phyloP scores from a whole-genome alignment of 2,329 filamentous ascomycete genomes.

The Juglanconis juglandina region DNA sequence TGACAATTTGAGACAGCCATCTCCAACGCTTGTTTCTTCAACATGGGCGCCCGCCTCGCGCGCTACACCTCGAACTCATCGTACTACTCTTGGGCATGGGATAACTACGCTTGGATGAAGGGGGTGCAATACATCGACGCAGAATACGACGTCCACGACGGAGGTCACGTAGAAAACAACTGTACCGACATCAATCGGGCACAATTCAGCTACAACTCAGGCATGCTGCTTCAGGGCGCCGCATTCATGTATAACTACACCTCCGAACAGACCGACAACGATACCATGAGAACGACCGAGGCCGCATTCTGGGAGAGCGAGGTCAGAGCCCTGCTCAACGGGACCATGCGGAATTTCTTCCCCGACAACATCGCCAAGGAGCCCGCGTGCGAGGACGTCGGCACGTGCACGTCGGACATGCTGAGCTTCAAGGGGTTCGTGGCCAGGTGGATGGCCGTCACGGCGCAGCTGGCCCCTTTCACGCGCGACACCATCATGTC shows the following conservation, averaged over 20 bases:
- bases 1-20: slow-evolving; percentile 24
- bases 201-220: slow-evolving; percentile 56
- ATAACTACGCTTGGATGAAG: slow-evolving; percentile 55
- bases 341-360: slow-evolving; percentile 44
- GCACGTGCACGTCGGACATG: slow-evolving; percentile 56
- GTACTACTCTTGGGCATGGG: slow-evolving; percentile 53
- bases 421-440: slow-evolving; percentile 56
- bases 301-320: slow-evolving; percentile 40
- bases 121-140: slow-evolving; percentile 48
- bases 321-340: slow-evolving; percentile 43
- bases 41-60: slow-evolving; percentile 55
- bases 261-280: slow-evolving; percentile 32
- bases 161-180: slow-evolving; percentile 45
- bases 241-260: slow-evolving; percentile 57
- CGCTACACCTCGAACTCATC: slow-evolving; percentile 56
- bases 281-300: background rate
- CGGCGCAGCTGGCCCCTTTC: slow-evolving; percentile 48
- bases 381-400: slow-evolving; percentile 49
- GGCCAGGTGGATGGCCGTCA: slow-evolving; percentile 48
- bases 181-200: slow-evolving; percentile 50
- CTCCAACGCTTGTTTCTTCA: slow-evolving; percentile 49
- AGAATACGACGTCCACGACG: slow-evolving; percentile 59
- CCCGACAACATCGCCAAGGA: slow-evolving; percentile 48
- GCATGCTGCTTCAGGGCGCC: slow-evolving; percentile 49
- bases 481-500: slow-evolving; percentile 41